A percentile compares a stretch with the other conserved stretches of the same genome.
These are phyloP conservation scores for Pseudogymnoascus sp. DNA, from an alignment of 2,329 filamentous ascomycete genomes.

Conservation along the genomic window DNA sequence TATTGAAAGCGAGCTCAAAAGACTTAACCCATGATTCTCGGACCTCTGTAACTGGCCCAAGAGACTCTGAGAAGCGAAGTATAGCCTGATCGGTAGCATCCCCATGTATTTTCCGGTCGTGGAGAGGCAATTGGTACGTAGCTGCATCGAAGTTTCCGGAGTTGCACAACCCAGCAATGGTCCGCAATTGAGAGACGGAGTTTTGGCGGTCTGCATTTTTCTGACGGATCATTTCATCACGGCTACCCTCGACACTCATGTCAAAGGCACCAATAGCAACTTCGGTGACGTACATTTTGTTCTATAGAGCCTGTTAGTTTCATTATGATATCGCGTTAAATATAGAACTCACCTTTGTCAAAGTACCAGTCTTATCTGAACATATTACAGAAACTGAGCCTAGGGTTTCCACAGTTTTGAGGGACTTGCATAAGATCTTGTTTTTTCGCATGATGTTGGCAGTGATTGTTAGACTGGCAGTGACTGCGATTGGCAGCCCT, in stretches of 20 bases:
- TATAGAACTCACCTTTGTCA: conserved; percentile 36
- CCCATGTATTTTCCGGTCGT: conserved; percentile 57
- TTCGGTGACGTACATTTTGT: conserved; percentile 65
- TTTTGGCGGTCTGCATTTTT: conserved; percentile 27
- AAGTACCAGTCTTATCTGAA: conserved; percentile 68
- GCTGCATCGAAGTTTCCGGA: conserved; percentile 65
- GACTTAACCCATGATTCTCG: conserved; percentile 54
- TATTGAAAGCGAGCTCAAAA: conserved; percentile 68
- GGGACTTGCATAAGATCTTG: conserved; percentile 69
- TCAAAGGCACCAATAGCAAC: conserved; percentile 47
- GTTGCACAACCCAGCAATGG: conserved; percentile 61
- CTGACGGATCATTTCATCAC: conserved; percentile 32
- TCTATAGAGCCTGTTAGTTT: conserved; percentile 32
- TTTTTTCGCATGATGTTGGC: conserved; percentile 70
- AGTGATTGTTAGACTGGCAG: conserved; percentile 63
- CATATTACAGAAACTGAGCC: conserved; percentile 66
- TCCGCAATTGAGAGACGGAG: conserved; percentile 48
- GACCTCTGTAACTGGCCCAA: conserved; percentile 51
- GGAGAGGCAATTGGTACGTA: conserved; percentile 48
- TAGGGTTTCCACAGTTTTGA: conserved; percentile 70
- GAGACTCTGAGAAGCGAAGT: conserved; percentile 58
- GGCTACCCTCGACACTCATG: conserved; percentile 39
- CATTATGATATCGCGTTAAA: conserved; percentile 22
- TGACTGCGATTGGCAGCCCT: conserved; percentile 61
- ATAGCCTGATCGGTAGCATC: conserved; percentile 72